Conservation (phyloP, 768 basidiomycete genomes). For the button mushroom (Agaricus bisporus) region DNA sequence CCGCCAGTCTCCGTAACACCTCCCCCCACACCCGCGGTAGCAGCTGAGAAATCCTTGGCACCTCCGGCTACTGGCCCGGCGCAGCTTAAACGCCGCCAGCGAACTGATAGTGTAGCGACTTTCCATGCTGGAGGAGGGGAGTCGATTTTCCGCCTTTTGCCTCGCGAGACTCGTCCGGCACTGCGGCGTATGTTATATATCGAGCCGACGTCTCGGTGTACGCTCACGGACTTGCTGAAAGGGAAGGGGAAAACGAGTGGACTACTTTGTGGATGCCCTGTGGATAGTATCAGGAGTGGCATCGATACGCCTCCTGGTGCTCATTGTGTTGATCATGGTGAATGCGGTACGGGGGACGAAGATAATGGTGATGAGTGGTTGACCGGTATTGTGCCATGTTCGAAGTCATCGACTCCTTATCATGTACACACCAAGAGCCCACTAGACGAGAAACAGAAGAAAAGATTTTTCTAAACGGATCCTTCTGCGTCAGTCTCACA, state of each 20-base stretch:
- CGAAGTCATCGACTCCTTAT: constrained; percentile 33
- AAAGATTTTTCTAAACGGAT: constrained; percentile 58
- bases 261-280: constrained; percentile 75
- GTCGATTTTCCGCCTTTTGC: constrained; percentile 93
- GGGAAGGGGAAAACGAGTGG: constrained; percentile 71
- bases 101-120: constrained; percentile 52
- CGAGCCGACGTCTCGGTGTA: constrained; percentile 85
- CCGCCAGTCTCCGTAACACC: neutral
- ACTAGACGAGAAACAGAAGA: constrained; percentile 68
- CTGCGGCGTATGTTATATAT: constrained; percentile 92
- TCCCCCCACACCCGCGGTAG: neutral
- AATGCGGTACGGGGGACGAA: constrained; percentile 58
- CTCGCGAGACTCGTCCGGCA: constrained; percentile 85
- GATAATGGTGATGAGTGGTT: constrained; percentile 90
- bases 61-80: constrained; percentile 13
- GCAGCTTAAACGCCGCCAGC: constrained; percentile 27
- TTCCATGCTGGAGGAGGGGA: constrained; percentile 77
- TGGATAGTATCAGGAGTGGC: constrained; percentile 13
- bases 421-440: constrained; percentile 74
- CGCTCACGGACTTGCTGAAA: constrained; percentile 84
- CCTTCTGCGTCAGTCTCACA: neutral
- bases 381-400: constrained; percentile 65
- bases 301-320: constrained; percentile 35
- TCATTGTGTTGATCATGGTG: constrained; percentile 60
- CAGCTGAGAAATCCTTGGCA: constrained; percentile 6